Evolutionary conservation across 2,329 filamentous ascomycete genomes (phyloP), one percentile per base, ranked within the genome.

Genomic region (Ploettnerulaceae sp.): DNA sequence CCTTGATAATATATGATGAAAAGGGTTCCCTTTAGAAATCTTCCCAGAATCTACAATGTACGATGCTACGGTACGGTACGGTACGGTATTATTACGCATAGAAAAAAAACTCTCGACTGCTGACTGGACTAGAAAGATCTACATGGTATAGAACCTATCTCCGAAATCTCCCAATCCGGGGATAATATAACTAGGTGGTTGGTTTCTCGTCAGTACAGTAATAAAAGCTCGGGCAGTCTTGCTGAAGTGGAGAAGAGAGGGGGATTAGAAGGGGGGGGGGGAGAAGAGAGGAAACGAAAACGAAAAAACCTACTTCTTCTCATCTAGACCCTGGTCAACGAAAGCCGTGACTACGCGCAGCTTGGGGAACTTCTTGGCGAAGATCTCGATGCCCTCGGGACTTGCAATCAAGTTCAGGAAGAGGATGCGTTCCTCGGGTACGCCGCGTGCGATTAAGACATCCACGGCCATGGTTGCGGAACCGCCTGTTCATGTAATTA

Each of bases 381-480:
- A 97, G 60, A 86, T 90, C 60, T 81, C 79, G 56, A 95, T 86
- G 5, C 93, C 93, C 63, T 95, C 84, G 0, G 93, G 93, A 64
- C 90, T 96, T n/a, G 93, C 90, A 63, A 98, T 96, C 51, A 98
- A 73, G 67, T 98, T 98, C 48, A 98, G 75, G 71, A 98, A 98
- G 29, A 97, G 73, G 52, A 98, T 98, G 48, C 87, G 84, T 57
- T 97, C 88, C 69, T 97, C 93, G 0, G 90, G 89, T 4, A 98
- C 93, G 24, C 93, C 93, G 55, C 87, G 84, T 29, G 82, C 82
- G 65, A 87, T 94, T 57, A 98, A 75, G 3, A 96, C 89, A 55
- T 97, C 88, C 14, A 97, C 90, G 22, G 93, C 93, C 87, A 98
- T 95, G 47, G 89, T 93, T 42, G 93, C 93, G 48, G 90, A 96